phyloP scores from a whole-genome alignment of 805 yeast genomes.

The Cyberlindnera americana region DNA sequence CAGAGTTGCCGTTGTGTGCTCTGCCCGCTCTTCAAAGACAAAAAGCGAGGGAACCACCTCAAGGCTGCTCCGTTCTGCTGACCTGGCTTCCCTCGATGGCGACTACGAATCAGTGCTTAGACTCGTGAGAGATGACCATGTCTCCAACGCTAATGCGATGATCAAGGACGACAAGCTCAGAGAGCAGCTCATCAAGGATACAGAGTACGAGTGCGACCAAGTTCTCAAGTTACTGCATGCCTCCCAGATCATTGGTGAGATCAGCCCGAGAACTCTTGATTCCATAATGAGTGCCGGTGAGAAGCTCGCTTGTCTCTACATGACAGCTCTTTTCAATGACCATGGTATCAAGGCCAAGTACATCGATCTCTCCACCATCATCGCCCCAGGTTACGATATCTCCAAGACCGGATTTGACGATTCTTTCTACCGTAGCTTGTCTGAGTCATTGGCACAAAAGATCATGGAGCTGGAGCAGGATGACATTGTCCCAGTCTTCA shows the following conservation, averaged over 20 bases:
- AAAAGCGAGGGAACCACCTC: conserved; percentile 96
- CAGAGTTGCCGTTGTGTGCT: conserved; percentile 90
- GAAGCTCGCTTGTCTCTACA: conserved; percentile 83
- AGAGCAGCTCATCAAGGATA: conserved; percentile 51
- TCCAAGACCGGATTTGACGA: conserved; percentile 60
- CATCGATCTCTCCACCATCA: conserved; percentile 71
- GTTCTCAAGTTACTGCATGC: conserved; percentile 76
- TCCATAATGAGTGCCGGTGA: conserved; percentile 92
- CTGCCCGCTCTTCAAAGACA: conserved; percentile 88
- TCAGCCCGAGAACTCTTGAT: conserved; percentile 83
- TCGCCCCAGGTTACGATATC: conserved; percentile 58
- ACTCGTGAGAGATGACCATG: conserved; percentile 75
- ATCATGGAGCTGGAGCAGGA: conserved; percentile 38
- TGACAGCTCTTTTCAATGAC: conserved; percentile 82
- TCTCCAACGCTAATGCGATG: conserved; percentile 58
- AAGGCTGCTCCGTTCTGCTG: conserved; percentile 80
- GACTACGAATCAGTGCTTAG: conserved; percentile 58
- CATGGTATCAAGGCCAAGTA: conserved; percentile 74
- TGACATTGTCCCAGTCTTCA: conserved; percentile 75
- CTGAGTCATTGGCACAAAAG: conserved; percentile 48
- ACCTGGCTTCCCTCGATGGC: conserved; percentile 58
- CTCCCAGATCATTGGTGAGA: conserved; percentile 87
- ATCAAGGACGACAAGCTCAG: conserved; percentile 47
- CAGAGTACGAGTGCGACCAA: conserved; percentile 61
- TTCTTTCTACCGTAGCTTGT: conserved; percentile 54